phyloP scores from a whole-genome alignment of 2,329 filamentous ascomycete genomes.

The Neocatenulostroma microsporum region DNA sequence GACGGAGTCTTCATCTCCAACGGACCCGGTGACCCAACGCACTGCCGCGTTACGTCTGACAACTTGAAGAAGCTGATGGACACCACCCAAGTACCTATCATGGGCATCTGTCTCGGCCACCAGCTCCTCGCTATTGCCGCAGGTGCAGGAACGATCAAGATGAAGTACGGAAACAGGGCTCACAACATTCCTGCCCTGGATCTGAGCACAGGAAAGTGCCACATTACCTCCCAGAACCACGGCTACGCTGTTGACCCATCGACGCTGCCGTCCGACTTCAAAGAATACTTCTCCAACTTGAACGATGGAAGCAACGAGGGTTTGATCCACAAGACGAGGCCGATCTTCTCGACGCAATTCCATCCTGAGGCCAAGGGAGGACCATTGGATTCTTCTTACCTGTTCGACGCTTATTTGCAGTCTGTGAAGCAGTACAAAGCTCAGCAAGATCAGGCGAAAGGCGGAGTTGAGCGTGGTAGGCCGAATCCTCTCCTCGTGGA shows the following conservation, averaged over 20 bases:
- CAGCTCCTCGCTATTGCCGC: slow-evolving; percentile 87
- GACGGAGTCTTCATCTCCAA: slow-evolving; percentile 99
- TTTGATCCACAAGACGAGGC: slow-evolving; percentile 90
- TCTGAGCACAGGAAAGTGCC: slow-evolving; percentile 90
- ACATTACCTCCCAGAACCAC: slow-evolving; percentile 98
- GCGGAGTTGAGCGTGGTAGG: slow-evolving; percentile 70
- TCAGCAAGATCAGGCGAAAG: slow-evolving; percentile 61
- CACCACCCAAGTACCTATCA: slow-evolving; percentile 80
- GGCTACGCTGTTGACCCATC: slow-evolving; percentile 87
- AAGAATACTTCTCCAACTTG: slow-evolving; percentile 97
- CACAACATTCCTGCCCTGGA: slow-evolving; percentile 97
- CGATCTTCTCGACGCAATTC: slow-evolving; percentile 98
- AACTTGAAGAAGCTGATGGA: slow-evolving; percentile 88
- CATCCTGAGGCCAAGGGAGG: slow-evolving; percentile 97
- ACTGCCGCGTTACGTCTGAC: slow-evolving; percentile 91
- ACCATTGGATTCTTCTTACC: slow-evolving; percentile 87
- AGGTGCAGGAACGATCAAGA: slow-evolving; percentile 85
- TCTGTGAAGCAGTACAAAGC: slow-evolving; percentile 86
- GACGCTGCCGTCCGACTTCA: slow-evolving; percentile 78
- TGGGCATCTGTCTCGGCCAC: slow-evolving; percentile 97
- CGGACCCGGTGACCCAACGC: slow-evolving; percentile 93
- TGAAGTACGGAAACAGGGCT: slow-evolving; percentile 99
- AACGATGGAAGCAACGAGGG: slow-evolving; percentile 98
- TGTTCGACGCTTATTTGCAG: slow-evolving; percentile 94
- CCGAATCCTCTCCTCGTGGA: slow-evolving; percentile 84